These are phyloP conservation scores for Fraxinus cuspidata DNA, from an alignment of 257 asterid genomes.

Conservation along the genomic window DNA sequence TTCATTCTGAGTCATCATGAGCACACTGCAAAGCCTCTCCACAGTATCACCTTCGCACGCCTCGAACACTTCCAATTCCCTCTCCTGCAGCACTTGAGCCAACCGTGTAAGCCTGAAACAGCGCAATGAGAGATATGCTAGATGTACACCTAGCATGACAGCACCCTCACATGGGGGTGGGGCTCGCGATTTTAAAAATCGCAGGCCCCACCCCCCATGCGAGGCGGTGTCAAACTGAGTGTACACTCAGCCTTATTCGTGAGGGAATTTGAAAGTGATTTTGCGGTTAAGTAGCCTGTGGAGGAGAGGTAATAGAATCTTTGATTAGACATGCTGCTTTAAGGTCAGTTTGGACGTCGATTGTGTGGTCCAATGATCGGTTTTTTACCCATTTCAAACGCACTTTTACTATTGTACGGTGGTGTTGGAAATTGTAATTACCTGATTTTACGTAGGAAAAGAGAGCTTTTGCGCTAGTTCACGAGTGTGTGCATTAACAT, in stretches of 20 bases:
- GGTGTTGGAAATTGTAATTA: constrained; percentile 40
- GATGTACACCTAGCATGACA: no score
- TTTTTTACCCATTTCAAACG: constrained; percentile 95
- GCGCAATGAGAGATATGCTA: constrained; percentile 68
- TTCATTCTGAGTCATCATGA: constrained; percentile 70
- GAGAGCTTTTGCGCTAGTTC: no score
- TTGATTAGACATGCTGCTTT: constrained; percentile 83
- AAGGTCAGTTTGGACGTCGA: constrained; percentile 73
- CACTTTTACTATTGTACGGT: constrained; percentile 61
- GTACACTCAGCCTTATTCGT: no score
- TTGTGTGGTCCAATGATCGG: constrained; percentile 76
- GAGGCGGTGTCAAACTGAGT: no score
- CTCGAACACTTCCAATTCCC: constrained; percentile 48
- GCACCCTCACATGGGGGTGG: no score
- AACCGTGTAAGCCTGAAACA: constrained; percentile 69
- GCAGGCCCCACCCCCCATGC: no score
- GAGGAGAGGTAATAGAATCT: constrained; percentile 69
- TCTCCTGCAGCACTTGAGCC: constrained; percentile 61
- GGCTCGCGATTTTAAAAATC: no score
- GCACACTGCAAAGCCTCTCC: constrained; percentile 67
- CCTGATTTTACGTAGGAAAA: constrained; percentile 25
- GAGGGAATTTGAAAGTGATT: constrained; percentile 64
- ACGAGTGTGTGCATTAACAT: no score
- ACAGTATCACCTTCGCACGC: constrained; percentile 54
- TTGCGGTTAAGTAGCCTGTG: constrained; percentile 62